Evolutionary conservation across 75 land plant species (phyloP).

Genomic region (Selaginella tamariscina): DNA sequence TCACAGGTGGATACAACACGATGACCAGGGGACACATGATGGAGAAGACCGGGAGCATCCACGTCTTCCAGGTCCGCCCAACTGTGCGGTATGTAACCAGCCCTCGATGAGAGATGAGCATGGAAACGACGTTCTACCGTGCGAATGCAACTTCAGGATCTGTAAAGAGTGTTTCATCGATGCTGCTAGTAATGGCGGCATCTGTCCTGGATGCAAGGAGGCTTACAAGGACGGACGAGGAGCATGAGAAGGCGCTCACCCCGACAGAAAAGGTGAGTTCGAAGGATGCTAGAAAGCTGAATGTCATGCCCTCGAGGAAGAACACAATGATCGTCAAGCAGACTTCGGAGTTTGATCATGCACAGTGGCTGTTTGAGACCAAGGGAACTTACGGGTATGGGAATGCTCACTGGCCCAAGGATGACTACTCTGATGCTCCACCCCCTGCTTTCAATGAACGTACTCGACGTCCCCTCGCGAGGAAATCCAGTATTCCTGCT

Average conservation of each 20-base stretch:
- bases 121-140: constrained; percentile 38
- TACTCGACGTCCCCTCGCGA: constrained; percentile 66
- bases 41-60: constrained; percentile 44
- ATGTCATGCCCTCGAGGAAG: constrained; percentile 19
- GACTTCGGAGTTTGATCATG: constrained; percentile 60
- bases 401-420: constrained; percentile 78
- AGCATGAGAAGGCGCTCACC: neutral
- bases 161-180: constrained; percentile 62
- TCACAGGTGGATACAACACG: constrained; percentile 11
- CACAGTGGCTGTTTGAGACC: constrained; percentile 79
- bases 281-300: neutral
- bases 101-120: constrained; percentile 65
- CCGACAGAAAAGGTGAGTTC: neutral
- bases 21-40: neutral
- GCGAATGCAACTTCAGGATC: constrained; percentile 11
- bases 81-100: constrained; percentile 42
- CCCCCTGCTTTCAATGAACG: constrained; percentile 40
- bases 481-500: constrained; percentile 64
- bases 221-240: neutral
- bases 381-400: constrained; percentile 96
- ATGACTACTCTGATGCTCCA: constrained; percentile 25
- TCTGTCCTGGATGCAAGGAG: constrained; percentile 43
- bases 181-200: constrained; percentile 39
- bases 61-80: constrained; percentile 27
- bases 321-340: neutral